Evolutionary conservation across 768 basidiomycete species (phyloP), one percentile per base, ranked within the genome.

Genomic region (Sporobolomyces roseus): DNA sequence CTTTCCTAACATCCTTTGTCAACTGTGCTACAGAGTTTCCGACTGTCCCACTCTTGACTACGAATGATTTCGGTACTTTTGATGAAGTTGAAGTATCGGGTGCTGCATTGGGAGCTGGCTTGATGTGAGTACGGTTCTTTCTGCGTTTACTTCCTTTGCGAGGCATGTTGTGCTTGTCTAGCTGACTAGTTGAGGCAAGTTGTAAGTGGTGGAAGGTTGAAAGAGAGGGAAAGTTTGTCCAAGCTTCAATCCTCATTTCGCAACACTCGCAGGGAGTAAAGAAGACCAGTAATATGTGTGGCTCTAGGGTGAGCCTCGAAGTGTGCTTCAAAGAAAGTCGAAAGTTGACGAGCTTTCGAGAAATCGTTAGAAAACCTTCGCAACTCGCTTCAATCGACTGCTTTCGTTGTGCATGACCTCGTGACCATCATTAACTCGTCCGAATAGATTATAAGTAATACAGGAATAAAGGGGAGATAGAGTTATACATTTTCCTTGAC

Each of bases 41-140:
- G 35, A 98, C 93, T 65, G 87, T 86, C 46, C 96, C 96, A 80
- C 93, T 91, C 79, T 93, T 94, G 77, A 99, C 90, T 66, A 99
- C 89, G 76, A 99, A 98, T 0, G 92, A 93, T 80, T 90, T 94
- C 6, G 94, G 94, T 0, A 75, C 75, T 62, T 79, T 78, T 54
- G 66, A n/a, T n/a, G n/a, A 25, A 13, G 63, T 45, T 30, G 59
- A 67, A 38, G 51, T 49, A 48, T 59, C 56, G 32, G 55, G 49
- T 21, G 59, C 55, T 29, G 33, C 56, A 21, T 55, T 32, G 12
- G 55, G 55, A 16, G 71, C 54, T 27, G 70, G 46, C 46, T 68
- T 68, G 59, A 68, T 61, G 63, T 76, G 76, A 9, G 76, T 76
- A 48, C 76, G 73, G 13, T 65, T 75, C 73, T 76, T 76, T 43